Percentiles rank a stretch among this genome's conserved stretches.
These are phyloP conservation scores for Suillus tomentosus DNA, from an alignment of 768 basidiomycete genomes.

Conservation along the genomic window DNA sequence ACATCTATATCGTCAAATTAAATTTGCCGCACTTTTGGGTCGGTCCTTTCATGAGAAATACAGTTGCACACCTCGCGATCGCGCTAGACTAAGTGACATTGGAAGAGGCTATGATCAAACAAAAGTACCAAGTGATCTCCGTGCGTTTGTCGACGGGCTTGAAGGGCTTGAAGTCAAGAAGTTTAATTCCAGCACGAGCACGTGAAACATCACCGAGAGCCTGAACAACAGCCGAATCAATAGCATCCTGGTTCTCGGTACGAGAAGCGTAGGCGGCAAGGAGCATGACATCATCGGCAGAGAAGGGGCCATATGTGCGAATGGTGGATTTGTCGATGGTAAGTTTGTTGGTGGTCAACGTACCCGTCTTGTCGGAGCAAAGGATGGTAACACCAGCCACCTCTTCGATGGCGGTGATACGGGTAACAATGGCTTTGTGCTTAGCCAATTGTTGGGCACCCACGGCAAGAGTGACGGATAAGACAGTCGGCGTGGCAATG, in stretches of 20 bases:
- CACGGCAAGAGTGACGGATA: conserved; percentile 97
- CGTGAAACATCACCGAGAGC: conserved; percentile 71
- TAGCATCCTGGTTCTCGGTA: conserved; percentile 99
- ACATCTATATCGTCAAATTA: no score
- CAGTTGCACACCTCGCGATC: no score
- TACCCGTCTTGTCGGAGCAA: conserved; percentile 99
- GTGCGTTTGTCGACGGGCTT: conserved; percentile 99
- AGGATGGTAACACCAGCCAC: conserved; percentile 97
- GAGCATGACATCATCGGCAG: conserved; percentile 88
- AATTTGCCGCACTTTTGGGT: no score
- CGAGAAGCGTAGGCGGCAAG: conserved; percentile 95
- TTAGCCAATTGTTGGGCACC: conserved; percentile 98
- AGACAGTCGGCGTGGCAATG: conserved; percentile 98
- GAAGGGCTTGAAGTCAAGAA: conserved; percentile 99
- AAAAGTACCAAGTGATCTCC: conserved; percentile 79
- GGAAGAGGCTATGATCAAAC: no score
- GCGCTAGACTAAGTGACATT: no score
- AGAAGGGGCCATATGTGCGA: conserved; percentile 87
- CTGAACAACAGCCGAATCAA: conserved; percentile 83
- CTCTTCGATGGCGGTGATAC: conserved; percentile 99
- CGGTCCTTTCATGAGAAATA: no score
- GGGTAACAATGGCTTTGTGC: conserved; percentile 99
- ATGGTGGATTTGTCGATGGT: conserved; percentile 97
- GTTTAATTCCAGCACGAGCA: conserved; percentile 91
- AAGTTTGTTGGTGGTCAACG: conserved; percentile 98